phyloP scores from a whole-genome alignment of 768 basidiomycete genomes.

The Favolaschia claudopus region DNA sequence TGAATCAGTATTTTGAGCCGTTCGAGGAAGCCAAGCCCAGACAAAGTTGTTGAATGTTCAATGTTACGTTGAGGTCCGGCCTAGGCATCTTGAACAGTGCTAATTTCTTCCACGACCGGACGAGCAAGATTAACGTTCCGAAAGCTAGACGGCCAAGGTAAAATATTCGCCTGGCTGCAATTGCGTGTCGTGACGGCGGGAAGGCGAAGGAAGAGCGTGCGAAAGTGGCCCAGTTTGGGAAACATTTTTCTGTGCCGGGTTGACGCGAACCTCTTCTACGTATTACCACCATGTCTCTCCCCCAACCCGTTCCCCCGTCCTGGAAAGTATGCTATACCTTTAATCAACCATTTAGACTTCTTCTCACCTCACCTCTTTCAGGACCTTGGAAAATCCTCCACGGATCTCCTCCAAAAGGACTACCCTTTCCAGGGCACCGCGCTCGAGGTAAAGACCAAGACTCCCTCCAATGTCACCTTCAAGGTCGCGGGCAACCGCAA shows the following conservation, averaged over 20 bases:
- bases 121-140: too few relatives aligned
- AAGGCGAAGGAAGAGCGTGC: too few relatives aligned
- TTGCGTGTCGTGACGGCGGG: too few relatives aligned
- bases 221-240: too few relatives aligned
- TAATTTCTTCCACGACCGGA: too few relatives aligned
- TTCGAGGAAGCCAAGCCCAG: too few relatives aligned
- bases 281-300: slow-evolving; percentile 75
- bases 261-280: slow-evolving; percentile 1
- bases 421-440: slow-evolving; percentile 78
- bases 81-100: too few relatives aligned
- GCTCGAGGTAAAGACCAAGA: slow-evolving; percentile 89
- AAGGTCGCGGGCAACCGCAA: slow-evolving; percentile 88
- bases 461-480: slow-evolving; percentile 91
- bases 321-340: slow-evolving; percentile 75
- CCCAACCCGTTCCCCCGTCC: slow-evolving; percentile 95
- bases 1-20: too few relatives aligned
- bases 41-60: too few relatives aligned
- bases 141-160: too few relatives aligned
- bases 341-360: not conserved
- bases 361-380: slow-evolving; percentile 39
- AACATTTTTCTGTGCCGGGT: not conserved
- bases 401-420: slow-evolving; percentile 93
- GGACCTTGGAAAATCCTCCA: slow-evolving; percentile 98
- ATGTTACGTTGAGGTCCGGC: too few relatives aligned
- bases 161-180: too few relatives aligned